Conservation (phyloP, 306 rosid species). For the Dryas alaskensis region DNA sequence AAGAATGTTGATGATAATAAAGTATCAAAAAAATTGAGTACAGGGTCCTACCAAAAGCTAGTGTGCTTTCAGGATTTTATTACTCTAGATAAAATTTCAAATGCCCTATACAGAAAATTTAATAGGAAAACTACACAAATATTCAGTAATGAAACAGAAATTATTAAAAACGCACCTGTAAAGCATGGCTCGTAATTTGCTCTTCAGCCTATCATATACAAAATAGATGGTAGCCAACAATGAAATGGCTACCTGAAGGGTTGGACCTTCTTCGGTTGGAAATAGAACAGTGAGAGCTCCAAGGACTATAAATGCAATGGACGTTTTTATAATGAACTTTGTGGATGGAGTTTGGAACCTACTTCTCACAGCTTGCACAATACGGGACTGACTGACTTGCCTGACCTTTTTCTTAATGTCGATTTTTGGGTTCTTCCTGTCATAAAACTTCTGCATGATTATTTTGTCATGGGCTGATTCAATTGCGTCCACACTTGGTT, state of each 20-base stretch:
- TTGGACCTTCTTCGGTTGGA: slow-evolving; percentile 98
- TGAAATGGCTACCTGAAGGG: slow-evolving; percentile 89
- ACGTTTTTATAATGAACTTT: slow-evolving; percentile 70
- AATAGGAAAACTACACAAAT: slow-evolving; percentile 10
- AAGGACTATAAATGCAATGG: slow-evolving; percentile 59
- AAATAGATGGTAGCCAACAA: slow-evolving; percentile 79
- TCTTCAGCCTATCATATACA: slow-evolving; percentile 71
- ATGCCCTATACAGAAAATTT: slow-evolving; percentile 6
- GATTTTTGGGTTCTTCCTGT: slow-evolving; percentile 77
- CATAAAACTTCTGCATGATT: slow-evolving; percentile 78
- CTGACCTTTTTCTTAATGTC: slow-evolving; percentile 76
- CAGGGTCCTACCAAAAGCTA: not conserved
- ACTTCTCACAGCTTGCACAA: slow-evolving; percentile 67
- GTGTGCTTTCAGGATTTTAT: not conserved
- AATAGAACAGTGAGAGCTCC: slow-evolving; percentile 72
- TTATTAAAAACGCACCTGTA: slow-evolving; percentile 62
- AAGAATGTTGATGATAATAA: not conserved
- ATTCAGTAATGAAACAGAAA: slow-evolving; percentile 15
- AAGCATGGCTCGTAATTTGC: slow-evolving; percentile 65
- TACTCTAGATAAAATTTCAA: not conserved
- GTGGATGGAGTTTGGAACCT: slow-evolving; percentile 81
- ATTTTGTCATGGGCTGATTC: slow-evolving; percentile 95
- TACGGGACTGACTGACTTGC: slow-evolving; percentile 72
- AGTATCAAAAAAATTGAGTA: not conserved
- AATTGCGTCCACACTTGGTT: slow-evolving; percentile 89